Percentiles rank a stretch among this genome's conserved stretches.
Evolutionary conservation across 257 asterid species (phyloP).

Genomic region (Gynochthodes officinalis): DNA sequence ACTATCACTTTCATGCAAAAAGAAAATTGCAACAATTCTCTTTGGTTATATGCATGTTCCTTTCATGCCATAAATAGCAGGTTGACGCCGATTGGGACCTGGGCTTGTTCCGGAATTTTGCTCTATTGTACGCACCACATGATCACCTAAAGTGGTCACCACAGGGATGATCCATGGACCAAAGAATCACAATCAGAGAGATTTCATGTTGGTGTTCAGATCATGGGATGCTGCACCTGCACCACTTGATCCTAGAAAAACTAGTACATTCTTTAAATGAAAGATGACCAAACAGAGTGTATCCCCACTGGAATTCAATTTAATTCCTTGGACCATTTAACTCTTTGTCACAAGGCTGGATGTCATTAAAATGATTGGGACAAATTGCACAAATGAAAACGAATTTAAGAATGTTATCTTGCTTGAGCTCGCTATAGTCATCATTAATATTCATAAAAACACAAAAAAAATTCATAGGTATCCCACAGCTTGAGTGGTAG

Average conservation of each 20-base stretch:
- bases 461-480: too few species aligned
- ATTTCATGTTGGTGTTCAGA: neutral
- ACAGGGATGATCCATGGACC: conserved; percentile 12
- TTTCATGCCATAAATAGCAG: conserved; percentile 24
- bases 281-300: neutral
- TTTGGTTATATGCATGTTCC: conserved; percentile 3
- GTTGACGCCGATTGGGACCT: conserved; percentile 13
- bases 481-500: too few species aligned
- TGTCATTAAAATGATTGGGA: conserved; percentile 16
- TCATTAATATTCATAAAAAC: too few species aligned
- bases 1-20: neutral
- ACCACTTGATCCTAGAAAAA: conserved; percentile 16
- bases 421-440: neutral
- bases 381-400: conserved; percentile 6
- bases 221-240: neutral
- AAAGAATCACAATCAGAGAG: conserved; percentile 5
- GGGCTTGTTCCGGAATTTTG: neutral
- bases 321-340: conserved; percentile 17
- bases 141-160: conserved; percentile 11
- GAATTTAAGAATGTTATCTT: neutral
- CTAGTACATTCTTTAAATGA: neutral
- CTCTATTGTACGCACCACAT: conserved; percentile 14
- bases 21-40: neutral
- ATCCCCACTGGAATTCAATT: conserved; percentile 1
- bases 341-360: conserved; percentile 18